Evolutionary conservation across 1,284 basidiomycete genomes (phyloP).

Genomic region (Porphyrellus sp.): DNA sequence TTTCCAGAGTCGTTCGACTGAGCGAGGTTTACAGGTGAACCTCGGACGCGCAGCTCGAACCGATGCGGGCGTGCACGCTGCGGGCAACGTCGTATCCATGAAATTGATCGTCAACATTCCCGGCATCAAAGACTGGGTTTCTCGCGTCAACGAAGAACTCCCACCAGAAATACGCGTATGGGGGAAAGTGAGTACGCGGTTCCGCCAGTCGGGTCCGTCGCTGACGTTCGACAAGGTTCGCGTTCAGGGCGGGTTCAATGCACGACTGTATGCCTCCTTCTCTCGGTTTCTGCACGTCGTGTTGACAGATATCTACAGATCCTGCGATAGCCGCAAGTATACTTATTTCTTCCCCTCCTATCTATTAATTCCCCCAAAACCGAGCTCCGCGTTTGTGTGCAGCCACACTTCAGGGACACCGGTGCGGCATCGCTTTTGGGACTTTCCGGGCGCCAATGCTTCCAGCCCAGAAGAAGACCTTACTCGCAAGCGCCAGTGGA

Average conservation of each 20-base stretch:
- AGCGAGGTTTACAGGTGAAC: slow-evolving; percentile 53
- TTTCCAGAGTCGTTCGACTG: not conserved
- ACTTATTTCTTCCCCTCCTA: slow-evolving; percentile 97
- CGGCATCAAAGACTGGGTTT: slow-evolving; percentile 66
- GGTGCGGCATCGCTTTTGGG: slow-evolving; percentile 50
- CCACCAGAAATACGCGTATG: slow-evolving; percentile 92
- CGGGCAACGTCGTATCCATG: slow-evolving; percentile 89
- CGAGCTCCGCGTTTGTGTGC: slow-evolving; percentile 61
- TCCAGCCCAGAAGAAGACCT: slow-evolving; percentile 53
- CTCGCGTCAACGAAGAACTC: slow-evolving; percentile 82
- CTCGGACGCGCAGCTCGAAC: slow-evolving; percentile 91
- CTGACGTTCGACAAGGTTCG: slow-evolving; percentile 46
- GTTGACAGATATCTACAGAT: slow-evolving; percentile 42
- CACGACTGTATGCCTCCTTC: slow-evolving; percentile 57
- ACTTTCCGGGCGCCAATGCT: slow-evolving; percentile 35
- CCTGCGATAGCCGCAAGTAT: slow-evolving; percentile 93
- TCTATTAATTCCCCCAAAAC: slow-evolving; percentile 88
- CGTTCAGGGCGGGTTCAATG: slow-evolving; percentile 91
- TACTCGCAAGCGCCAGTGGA: slow-evolving; percentile 63
- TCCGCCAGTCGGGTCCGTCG: not conserved
- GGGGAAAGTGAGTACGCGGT: slow-evolving; percentile 61
- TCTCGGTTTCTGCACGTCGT: not conserved
- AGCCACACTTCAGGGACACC: slow-evolving; percentile 23
- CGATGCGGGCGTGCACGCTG: slow-evolving; percentile 97
- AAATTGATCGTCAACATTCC: slow-evolving; percentile 85